Conservation (phyloP, 495 filamentous ascomycete genomes). For the Aspergillus olivimuriae region DNA sequence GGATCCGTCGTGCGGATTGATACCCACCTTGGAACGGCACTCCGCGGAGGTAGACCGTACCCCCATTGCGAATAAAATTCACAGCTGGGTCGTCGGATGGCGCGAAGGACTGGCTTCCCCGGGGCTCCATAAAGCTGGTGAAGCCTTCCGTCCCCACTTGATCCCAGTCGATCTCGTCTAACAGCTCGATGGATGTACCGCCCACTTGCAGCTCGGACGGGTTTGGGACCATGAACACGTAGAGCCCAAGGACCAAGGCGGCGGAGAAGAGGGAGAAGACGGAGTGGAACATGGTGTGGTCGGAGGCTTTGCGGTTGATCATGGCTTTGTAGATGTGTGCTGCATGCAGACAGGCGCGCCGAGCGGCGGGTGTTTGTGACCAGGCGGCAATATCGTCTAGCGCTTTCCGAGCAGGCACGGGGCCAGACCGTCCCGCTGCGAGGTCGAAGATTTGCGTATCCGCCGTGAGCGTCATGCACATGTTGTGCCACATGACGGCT, state of each 20-base stretch:
- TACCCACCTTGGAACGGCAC: slow-evolving; percentile 43
- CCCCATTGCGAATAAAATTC: slow-evolving; percentile 48
- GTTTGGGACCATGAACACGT: slow-evolving; percentile 43
- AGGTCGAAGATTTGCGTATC: slow-evolving; percentile 47
- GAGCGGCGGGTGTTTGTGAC: slow-evolving; percentile 45
- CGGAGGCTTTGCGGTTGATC: slow-evolving; percentile 43
- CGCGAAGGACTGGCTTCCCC: slow-evolving; percentile 24
- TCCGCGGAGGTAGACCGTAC: slow-evolving; percentile 42
- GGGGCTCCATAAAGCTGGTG: slow-evolving; percentile 35
- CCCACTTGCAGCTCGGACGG: slow-evolving; percentile 19
- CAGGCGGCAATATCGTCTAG: slow-evolving; percentile 44
- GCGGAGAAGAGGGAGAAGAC: slow-evolving; percentile 43
- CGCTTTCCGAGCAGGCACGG: slow-evolving; percentile 37
- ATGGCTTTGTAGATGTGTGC: slow-evolving; percentile 47
- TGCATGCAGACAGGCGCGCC: slow-evolving; percentile 44
- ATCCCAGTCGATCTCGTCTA: slow-evolving; percentile 46
- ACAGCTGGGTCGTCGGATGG: slow-evolving; percentile 31
- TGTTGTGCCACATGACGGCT: slow-evolving; percentile 44
- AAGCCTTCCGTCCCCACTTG: slow-evolving; percentile 37
- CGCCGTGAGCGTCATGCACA: slow-evolving; percentile 46
- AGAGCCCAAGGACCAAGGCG: slow-evolving; percentile 44
- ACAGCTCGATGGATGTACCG: slow-evolving; percentile 37
- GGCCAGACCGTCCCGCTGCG: slow-evolving; percentile 42
- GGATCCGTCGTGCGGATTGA: slow-evolving; percentile 40
- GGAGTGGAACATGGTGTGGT: slow-evolving; percentile 44